A percentile compares a stretch with the other conserved stretches of the same genome.
These are phyloP conservation scores for Bathelium albidoporum DNA, from an alignment of 495 filamentous ascomycete species.

Conservation along the genomic window DNA sequence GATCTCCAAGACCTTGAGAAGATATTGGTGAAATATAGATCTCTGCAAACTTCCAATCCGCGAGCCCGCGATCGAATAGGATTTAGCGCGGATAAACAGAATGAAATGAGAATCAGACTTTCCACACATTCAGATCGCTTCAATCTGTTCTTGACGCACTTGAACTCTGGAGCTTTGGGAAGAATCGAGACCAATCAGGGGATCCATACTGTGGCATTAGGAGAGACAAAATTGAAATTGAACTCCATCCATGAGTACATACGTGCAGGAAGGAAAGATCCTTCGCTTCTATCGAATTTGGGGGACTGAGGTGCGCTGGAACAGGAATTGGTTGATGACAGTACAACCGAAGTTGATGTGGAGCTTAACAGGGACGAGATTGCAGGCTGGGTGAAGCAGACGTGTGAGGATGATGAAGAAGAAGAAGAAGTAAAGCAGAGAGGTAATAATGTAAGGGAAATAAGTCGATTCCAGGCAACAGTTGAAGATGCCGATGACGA, in stretches of 20 bases:
- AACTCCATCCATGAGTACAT: conserved; percentile 9
- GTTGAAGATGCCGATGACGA: not conserved
- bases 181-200: conserved; percentile 10
- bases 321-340: conserved; percentile 11
- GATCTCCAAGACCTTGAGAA: conserved; percentile 4
- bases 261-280: conserved; percentile 6
- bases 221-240: conserved; percentile 6
- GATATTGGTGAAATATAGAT: not conserved
- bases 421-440: not conserved
- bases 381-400: conserved; percentile 4
- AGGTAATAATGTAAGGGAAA: not conserved
- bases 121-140: conserved; percentile 4
- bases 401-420: not conserved
- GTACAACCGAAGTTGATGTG: conserved; percentile 13
- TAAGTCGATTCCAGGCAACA: not conserved
- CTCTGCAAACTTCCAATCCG: conserved; percentile 2
- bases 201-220: not conserved
- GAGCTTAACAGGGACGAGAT: conserved; percentile 10
- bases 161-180: conserved; percentile 7
- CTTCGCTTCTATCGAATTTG: conserved; percentile 4
- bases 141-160: conserved; percentile 7
- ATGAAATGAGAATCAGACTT: conserved; percentile 7
- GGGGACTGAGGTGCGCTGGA: conserved; percentile 9
- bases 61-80: conserved; percentile 6
- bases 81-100: conserved; percentile 9